phyloP scores from a whole-genome alignment of 139 green algal genomes.

The Chlamydomonas sphaeroides region DNA sequence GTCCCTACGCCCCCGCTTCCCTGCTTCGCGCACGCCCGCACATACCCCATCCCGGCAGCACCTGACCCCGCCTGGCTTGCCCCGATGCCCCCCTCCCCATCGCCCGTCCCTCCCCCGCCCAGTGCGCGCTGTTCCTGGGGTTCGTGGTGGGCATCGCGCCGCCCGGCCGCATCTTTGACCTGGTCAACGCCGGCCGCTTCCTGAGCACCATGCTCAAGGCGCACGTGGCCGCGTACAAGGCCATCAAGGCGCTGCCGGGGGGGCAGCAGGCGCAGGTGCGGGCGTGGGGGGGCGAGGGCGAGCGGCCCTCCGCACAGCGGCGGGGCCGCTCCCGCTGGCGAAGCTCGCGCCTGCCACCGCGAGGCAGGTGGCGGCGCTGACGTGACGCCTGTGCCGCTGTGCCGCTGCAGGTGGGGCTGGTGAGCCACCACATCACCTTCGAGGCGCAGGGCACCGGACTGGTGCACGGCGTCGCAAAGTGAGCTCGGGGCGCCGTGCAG shows the following conservation, averaged over 20 bases:
- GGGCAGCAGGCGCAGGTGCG: slow-evolving; percentile 38
- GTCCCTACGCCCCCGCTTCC: too few species aligned
- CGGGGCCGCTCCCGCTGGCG: too few species aligned
- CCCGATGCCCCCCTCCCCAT: too few species aligned
- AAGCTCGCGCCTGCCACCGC: too few species aligned
- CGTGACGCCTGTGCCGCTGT: too few species aligned
- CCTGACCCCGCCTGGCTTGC: too few species aligned
- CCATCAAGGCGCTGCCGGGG: slow-evolving; percentile 72
- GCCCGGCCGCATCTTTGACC: slow-evolving; percentile 65
- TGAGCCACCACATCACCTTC: slow-evolving; percentile 76
- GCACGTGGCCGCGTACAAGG: slow-evolving; percentile 63
- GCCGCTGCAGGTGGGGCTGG: slow-evolving; percentile 56
- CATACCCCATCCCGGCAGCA: too few species aligned
- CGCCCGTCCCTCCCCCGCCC: neutral
- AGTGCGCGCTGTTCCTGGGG: slow-evolving; percentile 70
- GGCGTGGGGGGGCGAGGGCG: slow-evolving; percentile 6
- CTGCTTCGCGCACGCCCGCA: too few species aligned
- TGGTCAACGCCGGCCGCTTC: slow-evolving; percentile 32
- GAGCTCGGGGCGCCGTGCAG: neutral
- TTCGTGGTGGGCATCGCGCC: slow-evolving; percentile 79
- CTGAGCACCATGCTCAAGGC: slow-evolving; percentile 53
- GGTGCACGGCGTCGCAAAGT: slow-evolving; percentile 46
- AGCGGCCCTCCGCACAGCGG: too few species aligned
- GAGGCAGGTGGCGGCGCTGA: too few species aligned
- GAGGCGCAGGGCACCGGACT: slow-evolving; percentile 34